phyloP scores from a whole-genome alignment of 2,329 filamentous ascomycete genomes.

The Colletotrichum paranaense region DNA sequence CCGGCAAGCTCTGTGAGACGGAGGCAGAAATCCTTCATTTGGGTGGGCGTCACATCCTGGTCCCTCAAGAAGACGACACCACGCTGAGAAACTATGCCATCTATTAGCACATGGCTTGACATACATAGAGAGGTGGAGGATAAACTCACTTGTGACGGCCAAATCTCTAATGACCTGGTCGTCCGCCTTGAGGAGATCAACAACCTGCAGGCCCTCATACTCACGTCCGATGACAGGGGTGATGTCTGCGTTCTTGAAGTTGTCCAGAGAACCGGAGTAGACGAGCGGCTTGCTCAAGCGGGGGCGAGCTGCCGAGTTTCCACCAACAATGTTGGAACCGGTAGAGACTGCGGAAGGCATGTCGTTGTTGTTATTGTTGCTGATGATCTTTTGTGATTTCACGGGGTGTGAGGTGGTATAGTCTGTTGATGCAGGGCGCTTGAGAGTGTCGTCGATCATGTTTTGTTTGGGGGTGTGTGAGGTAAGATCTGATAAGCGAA shows the following conservation, averaged over 20 bases:
- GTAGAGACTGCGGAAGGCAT: constrained; percentile 49
- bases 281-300: constrained; percentile 48
- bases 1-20: constrained; percentile 46
- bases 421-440: neutral
- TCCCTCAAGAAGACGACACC: constrained; percentile 51
- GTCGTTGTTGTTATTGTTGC: constrained; percentile 26
- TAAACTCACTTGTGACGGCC: constrained; percentile 55
- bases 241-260: constrained; percentile 48
- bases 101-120: constrained; percentile 1
- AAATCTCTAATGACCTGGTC: constrained; percentile 65
- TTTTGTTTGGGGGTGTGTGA: neutral
- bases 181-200: constrained; percentile 47
- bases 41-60: constrained; percentile 48
- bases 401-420: neutral
- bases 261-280: constrained; percentile 54
- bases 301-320: constrained; percentile 43
- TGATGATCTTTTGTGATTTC: neutral
- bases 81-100: constrained; percentile 45
- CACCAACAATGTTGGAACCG: constrained; percentile 43
- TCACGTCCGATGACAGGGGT: constrained; percentile 64
- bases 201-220: constrained; percentile 52
- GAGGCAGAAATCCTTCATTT: constrained; percentile 52
- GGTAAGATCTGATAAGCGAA: constrained; percentile 19
- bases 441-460: constrained; percentile 5
- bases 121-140: neutral